These are phyloP conservation scores for Cercophora scortea DNA, from an alignment of 495 filamentous ascomycete species.

Conservation along the genomic window DNA sequence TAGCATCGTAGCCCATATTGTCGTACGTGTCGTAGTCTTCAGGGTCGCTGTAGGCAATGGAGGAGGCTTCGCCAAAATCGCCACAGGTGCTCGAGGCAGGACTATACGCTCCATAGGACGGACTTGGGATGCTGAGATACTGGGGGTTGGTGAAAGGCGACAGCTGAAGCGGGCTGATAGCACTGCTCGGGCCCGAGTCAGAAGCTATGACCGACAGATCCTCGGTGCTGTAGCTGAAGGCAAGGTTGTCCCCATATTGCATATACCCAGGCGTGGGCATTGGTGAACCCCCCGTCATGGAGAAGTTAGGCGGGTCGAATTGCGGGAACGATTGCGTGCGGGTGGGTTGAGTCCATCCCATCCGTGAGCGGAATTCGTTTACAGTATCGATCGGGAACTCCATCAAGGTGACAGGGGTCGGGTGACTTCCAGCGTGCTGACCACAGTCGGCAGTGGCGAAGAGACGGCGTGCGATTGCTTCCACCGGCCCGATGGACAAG, in stretches of 20 bases:
- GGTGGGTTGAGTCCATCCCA: constrained; percentile 52
- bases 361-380: constrained; percentile 49
- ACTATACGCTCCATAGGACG: constrained; percentile 45
- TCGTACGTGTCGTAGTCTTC: constrained; percentile 40
- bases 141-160: constrained; percentile 39
- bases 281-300: constrained; percentile 29
- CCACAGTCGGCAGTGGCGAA: constrained; percentile 39
- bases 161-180: constrained; percentile 41
- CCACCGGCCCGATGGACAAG: constrained; percentile 64
- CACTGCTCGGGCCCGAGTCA: constrained; percentile 29
- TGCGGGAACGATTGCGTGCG: constrained; percentile 47
- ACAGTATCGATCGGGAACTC: constrained; percentile 57
- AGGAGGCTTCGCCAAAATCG: constrained; percentile 41
- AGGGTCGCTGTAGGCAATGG: constrained; percentile 46
- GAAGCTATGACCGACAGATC: constrained; percentile 36
- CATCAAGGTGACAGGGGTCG: constrained; percentile 50
- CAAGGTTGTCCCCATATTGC: constrained; percentile 40
- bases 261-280: constrained; percentile 29
- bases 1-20: background rate
- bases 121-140: constrained; percentile 50
- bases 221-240: constrained; percentile 52
- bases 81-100: constrained; percentile 48
- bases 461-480: constrained; percentile 65
- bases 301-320: constrained; percentile 39
- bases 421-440: constrained; percentile 33